A percentile compares a stretch with the other conserved stretches of the same genome.
Conservation (phyloP, 225 moss, liverwort and hornwort genomes). For the Anthoceros angustus region DNA sequence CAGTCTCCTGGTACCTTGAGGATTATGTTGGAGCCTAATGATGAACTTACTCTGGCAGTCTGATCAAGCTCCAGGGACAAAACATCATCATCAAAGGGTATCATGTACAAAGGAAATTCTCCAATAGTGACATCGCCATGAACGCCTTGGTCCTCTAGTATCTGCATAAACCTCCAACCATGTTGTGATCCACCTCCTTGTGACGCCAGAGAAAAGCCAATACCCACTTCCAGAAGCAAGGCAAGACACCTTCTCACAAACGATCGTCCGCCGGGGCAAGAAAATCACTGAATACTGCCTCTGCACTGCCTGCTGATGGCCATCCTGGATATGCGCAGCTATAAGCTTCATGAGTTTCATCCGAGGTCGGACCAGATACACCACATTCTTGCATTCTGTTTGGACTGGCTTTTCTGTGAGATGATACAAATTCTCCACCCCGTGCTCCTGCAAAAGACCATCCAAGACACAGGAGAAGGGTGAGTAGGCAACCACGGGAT, state of each 20-base stretch:
- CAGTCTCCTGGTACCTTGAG: not conserved
- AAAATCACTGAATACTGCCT: conserved; percentile 73
- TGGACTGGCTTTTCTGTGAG: conserved; percentile 53
- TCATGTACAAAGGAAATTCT: conserved; percentile 75
- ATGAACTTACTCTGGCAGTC: conserved; percentile 48
- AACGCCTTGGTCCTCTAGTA: conserved; percentile 75
- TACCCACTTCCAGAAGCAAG: not conserved
- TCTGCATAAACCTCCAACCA: conserved; percentile 19
- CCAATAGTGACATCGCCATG: conserved; percentile 49
- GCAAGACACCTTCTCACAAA: conserved; percentile 69
- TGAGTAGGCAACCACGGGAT: not conserved
- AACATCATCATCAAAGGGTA: conserved; percentile 97
- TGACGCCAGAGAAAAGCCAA: not conserved
- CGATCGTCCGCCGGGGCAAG: conserved; percentile 68
- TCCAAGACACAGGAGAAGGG: not conserved
- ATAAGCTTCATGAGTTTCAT: conserved; percentile 78
- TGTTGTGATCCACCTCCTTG: not conserved
- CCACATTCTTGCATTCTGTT: conserved; percentile 81
- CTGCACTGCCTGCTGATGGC: conserved; percentile 44
- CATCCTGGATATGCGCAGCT: conserved; percentile 61
- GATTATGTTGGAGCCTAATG: not conserved
- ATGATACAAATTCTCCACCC: conserved; percentile 80
- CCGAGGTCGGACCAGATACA: conserved; percentile 70
- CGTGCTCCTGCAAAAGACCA: conserved; percentile 46
- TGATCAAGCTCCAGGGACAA: conserved; percentile 80